Evolutionary conservation across 2,329 filamentous ascomycete genomes (phyloP).

Genomic region (Teratosphaeria nubilosa): DNA sequence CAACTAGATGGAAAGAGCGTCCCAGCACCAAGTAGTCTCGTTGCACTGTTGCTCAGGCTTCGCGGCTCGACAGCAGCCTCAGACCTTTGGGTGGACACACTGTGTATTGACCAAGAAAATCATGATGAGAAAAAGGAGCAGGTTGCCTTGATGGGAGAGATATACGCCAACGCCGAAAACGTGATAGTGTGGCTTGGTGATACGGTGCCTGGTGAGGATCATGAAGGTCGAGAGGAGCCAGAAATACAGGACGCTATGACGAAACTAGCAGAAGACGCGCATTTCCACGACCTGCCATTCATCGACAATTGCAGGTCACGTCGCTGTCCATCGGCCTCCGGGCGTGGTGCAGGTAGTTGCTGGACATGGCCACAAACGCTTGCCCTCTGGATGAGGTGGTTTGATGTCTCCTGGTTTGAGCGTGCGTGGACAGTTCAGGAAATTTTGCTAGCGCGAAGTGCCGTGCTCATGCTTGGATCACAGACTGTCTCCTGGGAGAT

Average conservation of each 20-base stretch:
- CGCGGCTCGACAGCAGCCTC: background rate
- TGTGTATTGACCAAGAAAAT: conserved; percentile 8
- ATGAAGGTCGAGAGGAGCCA: background rate
- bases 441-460: background rate
- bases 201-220: background rate
- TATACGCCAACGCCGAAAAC: conserved; percentile 2
- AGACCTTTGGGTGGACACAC: conserved; percentile 6
- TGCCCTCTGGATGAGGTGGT: background rate
- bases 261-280: background rate
- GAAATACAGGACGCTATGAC: background rate
- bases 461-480: background rate
- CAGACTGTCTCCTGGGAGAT: background rate
- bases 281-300: background rate
- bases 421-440: background rate
- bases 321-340: background rate
- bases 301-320: background rate
- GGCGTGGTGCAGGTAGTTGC: background rate
- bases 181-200: conserved; percentile 7
- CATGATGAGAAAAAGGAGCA: conserved; percentile 3
- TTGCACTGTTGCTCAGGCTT: background rate
- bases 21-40: background rate
- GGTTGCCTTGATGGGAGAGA: conserved; percentile 6
- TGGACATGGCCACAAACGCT: background rate
- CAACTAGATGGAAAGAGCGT: background rate
- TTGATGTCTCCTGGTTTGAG: background rate